phyloP scores from a whole-genome alignment of 495 filamentous ascomycete genomes.

The Hyaloscypha variabilis region DNA sequence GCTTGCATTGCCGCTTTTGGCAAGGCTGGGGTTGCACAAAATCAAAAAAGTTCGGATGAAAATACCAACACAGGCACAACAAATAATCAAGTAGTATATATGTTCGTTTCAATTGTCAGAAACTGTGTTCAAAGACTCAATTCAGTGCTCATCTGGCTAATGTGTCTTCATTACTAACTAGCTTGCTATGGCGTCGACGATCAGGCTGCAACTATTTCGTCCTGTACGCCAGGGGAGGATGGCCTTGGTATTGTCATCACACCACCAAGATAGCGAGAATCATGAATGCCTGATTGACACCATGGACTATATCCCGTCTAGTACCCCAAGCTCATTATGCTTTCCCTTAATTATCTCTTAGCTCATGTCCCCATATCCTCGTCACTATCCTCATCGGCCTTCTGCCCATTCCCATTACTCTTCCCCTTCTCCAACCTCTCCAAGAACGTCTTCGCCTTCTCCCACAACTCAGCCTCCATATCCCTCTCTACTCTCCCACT shows the following conservation, averaged over 20 bases:
- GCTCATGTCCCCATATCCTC: constrained; percentile 23
- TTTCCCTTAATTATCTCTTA: background rate
- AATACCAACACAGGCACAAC: no score
- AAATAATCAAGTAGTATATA: no score
- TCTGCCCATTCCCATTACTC: background rate
- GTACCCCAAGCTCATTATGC: background rate
- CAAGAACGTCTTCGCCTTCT: constrained; percentile 45
- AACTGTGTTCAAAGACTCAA: background rate
- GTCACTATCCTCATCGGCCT: constrained; percentile 12
- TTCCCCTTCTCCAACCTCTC: constrained; percentile 17
- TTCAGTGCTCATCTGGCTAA: background rate
- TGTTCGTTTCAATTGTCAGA: no score
- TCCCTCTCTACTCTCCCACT: constrained; percentile 74
- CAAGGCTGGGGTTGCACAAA: background rate
- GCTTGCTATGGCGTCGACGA: background rate
- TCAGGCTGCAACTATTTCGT: background rate
- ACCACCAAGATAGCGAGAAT: background rate
- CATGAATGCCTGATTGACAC: background rate
- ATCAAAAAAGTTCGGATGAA: no score
- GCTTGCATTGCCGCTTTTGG: background rate
- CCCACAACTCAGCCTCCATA: constrained; percentile 80
- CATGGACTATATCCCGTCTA: background rate
- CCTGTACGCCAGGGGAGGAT: background rate
- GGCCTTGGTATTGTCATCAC: background rate
- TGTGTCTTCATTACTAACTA: background rate